These are phyloP conservation scores for Globisporangium echinulatum DNA, from an alignment of 352 stramenopile genomes.

Conservation along the genomic window DNA sequence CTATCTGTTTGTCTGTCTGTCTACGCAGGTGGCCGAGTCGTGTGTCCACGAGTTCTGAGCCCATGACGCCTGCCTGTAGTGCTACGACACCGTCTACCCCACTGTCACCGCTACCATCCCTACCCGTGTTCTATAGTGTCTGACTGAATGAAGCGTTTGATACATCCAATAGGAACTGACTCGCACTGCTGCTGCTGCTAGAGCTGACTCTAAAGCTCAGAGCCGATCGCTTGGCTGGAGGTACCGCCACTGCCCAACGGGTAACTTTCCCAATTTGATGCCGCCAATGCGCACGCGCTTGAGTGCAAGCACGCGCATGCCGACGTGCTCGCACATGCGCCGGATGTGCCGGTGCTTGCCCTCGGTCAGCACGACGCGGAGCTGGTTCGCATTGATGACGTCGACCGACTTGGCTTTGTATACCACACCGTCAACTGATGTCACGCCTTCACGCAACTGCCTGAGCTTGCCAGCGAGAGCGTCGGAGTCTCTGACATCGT, in stretches of 20 bases:
- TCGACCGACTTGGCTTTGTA: conserved; percentile 77
- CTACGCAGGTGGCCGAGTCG: conserved; percentile 29
- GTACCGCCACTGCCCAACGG: conserved; percentile 76
- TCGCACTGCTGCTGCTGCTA: background rate
- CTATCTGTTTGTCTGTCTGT: background rate
- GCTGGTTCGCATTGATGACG: conserved; percentile 73
- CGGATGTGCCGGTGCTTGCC: conserved; percentile 95
- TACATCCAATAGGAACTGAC: background rate
- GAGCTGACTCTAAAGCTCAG: conserved; percentile 3
- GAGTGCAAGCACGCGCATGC: conserved; percentile 84
- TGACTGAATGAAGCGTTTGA: background rate
- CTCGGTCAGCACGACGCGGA: conserved; percentile 90
- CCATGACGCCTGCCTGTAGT: background rate
- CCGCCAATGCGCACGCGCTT: conserved; percentile 89
- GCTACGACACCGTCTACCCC: no score
- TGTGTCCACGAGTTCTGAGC: conserved; percentile 46
- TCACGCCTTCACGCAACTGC: conserved; percentile 48
- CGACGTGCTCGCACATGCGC: conserved; percentile 92
- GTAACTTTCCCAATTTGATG: conserved; percentile 75
- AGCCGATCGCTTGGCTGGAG: conserved; percentile 61
- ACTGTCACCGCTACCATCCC: no score
- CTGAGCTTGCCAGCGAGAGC: conserved; percentile 53
- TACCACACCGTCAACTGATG: conserved; percentile 43
- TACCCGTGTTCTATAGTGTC: background rate
- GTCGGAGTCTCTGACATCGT: conserved; percentile 23